These are phyloP conservation scores for Pogostemon cablin DNA, from an alignment of 257 asterid species.

Conservation along the genomic window DNA sequence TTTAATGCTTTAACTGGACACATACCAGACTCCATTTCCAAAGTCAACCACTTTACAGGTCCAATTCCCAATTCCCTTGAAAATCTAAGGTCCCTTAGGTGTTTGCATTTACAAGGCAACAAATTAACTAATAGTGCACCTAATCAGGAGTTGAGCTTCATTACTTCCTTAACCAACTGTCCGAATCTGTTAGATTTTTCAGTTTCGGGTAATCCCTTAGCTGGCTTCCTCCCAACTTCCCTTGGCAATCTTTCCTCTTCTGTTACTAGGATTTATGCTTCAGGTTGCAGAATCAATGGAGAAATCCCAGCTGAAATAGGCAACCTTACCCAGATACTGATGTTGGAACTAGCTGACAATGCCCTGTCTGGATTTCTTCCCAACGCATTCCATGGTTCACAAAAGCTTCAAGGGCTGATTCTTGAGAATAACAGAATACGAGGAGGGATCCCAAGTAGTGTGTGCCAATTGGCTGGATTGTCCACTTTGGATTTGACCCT, in stretches of 20 bases:
- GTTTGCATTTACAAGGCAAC: background rate
- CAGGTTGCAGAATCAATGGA: slow-evolving; percentile 27
- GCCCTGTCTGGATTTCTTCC: slow-evolving; percentile 31
- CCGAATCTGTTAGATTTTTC: background rate
- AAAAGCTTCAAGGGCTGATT: slow-evolving; percentile 30
- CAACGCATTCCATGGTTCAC: slow-evolving; percentile 2
- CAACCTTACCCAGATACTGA: slow-evolving; percentile 7
- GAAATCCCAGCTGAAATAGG: slow-evolving; percentile 26
- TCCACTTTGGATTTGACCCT: slow-evolving; percentile 7
- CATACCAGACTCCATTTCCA: slow-evolving; percentile 35
- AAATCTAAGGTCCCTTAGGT: slow-evolving; percentile 16
- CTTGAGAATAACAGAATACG: slow-evolving; percentile 25
- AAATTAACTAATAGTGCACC: slow-evolving; percentile 16
- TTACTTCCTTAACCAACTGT: slow-evolving; percentile 28
- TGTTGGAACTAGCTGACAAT: slow-evolving; percentile 5
- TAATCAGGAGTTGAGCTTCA: slow-evolving; percentile 23
- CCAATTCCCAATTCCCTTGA: slow-evolving; percentile 39
- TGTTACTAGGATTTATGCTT: background rate
- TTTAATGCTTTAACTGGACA: slow-evolving; percentile 23
- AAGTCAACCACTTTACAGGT: slow-evolving; percentile 23
- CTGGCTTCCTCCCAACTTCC: slow-evolving; percentile 30
- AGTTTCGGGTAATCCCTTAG: background rate
- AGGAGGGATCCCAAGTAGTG: slow-evolving; percentile 28
- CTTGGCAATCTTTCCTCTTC: slow-evolving; percentile 27
- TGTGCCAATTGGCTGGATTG: slow-evolving; percentile 27